phyloP scores from a whole-genome alignment of 352 stramenopile genomes.

The Phytophthora europaea region DNA sequence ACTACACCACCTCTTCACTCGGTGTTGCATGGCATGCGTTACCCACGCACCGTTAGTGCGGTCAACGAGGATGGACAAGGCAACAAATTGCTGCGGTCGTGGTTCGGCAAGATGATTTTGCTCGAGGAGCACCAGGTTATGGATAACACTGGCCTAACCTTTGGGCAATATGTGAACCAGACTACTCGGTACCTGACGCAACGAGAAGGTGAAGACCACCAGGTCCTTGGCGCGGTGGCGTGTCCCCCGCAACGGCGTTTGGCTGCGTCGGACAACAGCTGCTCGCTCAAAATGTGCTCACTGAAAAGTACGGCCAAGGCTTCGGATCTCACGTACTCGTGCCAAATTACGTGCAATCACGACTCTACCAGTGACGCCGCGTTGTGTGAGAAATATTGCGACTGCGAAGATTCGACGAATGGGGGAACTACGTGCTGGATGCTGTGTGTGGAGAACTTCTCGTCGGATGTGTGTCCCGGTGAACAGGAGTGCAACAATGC shows the following conservation, averaged over 20 bases:
- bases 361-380: slow-evolving; percentile 41
- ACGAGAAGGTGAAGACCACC: slow-evolving; percentile 35
- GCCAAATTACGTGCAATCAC: slow-evolving; percentile 73
- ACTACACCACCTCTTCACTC: slow-evolving; percentile 62
- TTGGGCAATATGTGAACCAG: slow-evolving; percentile 62
- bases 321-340: slow-evolving; percentile 50
- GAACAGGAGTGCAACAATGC: slow-evolving; percentile 61
- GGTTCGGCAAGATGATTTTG: slow-evolving; percentile 79
- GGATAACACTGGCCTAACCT: slow-evolving; percentile 66
- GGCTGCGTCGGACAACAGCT: slow-evolving; percentile 59
- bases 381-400: slow-evolving; percentile 53
- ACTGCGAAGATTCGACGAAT: slow-evolving; percentile 44
- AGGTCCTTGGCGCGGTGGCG: slow-evolving; percentile 53
- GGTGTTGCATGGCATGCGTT: slow-evolving; percentile 83
- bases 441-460: slow-evolving; percentile 65
- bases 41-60: slow-evolving; percentile 58
- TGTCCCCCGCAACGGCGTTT: slow-evolving; percentile 58
- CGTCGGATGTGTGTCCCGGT: slow-evolving; percentile 50
- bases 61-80: slow-evolving; percentile 34
- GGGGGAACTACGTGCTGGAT: slow-evolving; percentile 63
- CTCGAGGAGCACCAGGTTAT: slow-evolving; percentile 55
- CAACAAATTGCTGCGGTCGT: slow-evolving; percentile 63
- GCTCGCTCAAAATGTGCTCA: slow-evolving; percentile 52
- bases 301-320: slow-evolving; percentile 42
- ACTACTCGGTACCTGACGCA: slow-evolving; percentile 66